Evolutionary conservation across 192 early-diverging fungal genomes (phyloP).

Genomic region (Neocallimastix lanati): DNA sequence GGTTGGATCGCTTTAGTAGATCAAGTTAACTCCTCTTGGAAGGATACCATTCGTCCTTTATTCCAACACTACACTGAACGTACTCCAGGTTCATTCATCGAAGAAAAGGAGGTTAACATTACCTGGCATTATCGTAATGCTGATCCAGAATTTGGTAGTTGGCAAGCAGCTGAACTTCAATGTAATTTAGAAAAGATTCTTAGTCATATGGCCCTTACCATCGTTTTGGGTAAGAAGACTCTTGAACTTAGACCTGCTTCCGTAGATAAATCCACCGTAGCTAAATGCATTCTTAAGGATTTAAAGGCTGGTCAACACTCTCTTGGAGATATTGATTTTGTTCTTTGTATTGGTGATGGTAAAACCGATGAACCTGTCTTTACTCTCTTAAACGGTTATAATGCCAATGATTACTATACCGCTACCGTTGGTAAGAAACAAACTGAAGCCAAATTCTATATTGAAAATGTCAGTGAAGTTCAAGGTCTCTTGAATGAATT

Average conservation of each 20-base stretch:
- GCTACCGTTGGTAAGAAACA: conserved; percentile 93
- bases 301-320: conserved; percentile 14
- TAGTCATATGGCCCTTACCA: conserved; percentile 81
- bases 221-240: conserved; percentile 91
- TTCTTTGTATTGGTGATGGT: conserved; percentile 83
- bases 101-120: conserved; percentile 96
- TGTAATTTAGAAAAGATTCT: conserved; percentile 92
- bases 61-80: conserved; percentile 96
- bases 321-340: conserved; percentile 30
- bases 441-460: conserved; percentile 75
- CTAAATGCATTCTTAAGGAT: conserved; percentile 72
- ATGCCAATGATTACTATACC: conserved; percentile 44
- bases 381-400: conserved; percentile 25
- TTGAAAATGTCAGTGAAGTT: conserved; percentile 22
- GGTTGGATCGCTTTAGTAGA: conserved; percentile 81
- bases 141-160: conserved; percentile 35
- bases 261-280: conserved; percentile 81
- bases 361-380: conserved; percentile 95
- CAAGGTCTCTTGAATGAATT: background rate
- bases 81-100: conserved; percentile 92
- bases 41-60: conserved; percentile 74
- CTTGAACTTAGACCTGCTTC: conserved; percentile 83
- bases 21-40: conserved; percentile 77
- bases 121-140: conserved; percentile 98
- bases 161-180: conserved; percentile 97